Base-by-base conservation (phyloP, 2,329 filamentous ascomycete genomes). In the Arthrobotrys pseudoclavata region DNA sequence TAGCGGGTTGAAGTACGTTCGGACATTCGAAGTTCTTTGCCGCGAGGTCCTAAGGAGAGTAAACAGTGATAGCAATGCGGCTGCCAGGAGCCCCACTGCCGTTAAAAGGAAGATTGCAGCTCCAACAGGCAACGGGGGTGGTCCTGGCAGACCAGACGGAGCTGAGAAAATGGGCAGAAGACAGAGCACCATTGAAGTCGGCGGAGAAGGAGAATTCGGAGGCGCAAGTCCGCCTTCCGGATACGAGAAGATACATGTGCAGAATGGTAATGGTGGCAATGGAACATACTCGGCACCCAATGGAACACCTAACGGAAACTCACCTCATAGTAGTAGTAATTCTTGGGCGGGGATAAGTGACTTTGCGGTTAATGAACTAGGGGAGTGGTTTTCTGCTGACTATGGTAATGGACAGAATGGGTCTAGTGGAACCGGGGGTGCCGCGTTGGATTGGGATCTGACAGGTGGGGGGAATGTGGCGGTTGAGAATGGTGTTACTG, bases 231-330 rank as follows among this genome's bases (percentile, higher is more conserved):
- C 75, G n/a, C 75, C 75, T 18, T 74, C 68, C 12, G 75, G 75
- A 34, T 79, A 79, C n/a, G 75, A 79, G 22, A 79, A 79, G 40
- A 79, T 79, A n/a, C 75, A 79, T 26, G 75, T 69, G 10, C 75
- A 67, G 29, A 69, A 29, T 20, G 20, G 55, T 26, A 55, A 66
- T 29, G 74, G 60, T 4, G 63, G 55, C 18, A 70, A 62, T 45
- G 74, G 74, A 18, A 68, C 47, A n/a, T 77, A 77, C 26, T 60
- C 55, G 4, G 55, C 55, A n/a, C 53, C 66, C 24, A 68, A 70
- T 55, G 74, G 74, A 0, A 77, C 74, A 24, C 74, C 74, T n/a
- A 70, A 77, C 22, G 74, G 66, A n/a, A 77, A 71, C 42, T 77
- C 74, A 1, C 74, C 74, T 7, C 74, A 77, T 26, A 71, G 67